phyloP scores from a whole-genome alignment of 108 stramenopile species.

The Skeletonema potamos region DNA sequence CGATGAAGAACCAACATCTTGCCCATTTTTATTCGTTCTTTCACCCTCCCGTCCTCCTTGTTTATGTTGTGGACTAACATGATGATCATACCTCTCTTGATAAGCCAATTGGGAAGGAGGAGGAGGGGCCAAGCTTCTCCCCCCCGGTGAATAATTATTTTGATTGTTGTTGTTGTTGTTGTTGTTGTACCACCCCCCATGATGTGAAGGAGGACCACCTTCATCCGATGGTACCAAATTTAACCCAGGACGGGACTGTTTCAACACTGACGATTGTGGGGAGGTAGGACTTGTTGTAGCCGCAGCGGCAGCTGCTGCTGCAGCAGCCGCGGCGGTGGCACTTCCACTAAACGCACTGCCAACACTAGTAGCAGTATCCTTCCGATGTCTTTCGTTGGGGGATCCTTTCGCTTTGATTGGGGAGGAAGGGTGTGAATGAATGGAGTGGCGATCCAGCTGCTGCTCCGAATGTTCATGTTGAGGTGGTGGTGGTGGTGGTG shows the following conservation, averaged over 20 bases:
- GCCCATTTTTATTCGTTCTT: not conserved
- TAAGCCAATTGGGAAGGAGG: not conserved
- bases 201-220: no score
- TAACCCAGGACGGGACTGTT: conserved; percentile 4
- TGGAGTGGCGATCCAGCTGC: not conserved
- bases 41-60: not conserved
- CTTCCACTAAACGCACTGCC: conserved; percentile 15
- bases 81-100: not conserved
- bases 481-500: not conserved
- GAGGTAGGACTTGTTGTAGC: not conserved
- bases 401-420: not conserved
- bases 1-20: not conserved
- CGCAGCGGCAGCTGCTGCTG: not conserved
- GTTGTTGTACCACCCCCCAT: not conserved
- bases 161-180: not conserved
- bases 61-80: no score
- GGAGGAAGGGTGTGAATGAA: not conserved
- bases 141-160: not conserved
- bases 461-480: not conserved
- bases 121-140: not conserved
- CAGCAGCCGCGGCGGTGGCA: not conserved
- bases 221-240: conserved; percentile 7
- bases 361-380: not conserved
- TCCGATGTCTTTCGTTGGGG: not conserved
- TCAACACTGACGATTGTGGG: conserved; percentile 7